Percentiles rank a stretch among this genome's conserved stretches.
Evolutionary conservation across 1,284 basidiomycete species (phyloP).

Genomic region (Polyporus tsugae): DNA sequence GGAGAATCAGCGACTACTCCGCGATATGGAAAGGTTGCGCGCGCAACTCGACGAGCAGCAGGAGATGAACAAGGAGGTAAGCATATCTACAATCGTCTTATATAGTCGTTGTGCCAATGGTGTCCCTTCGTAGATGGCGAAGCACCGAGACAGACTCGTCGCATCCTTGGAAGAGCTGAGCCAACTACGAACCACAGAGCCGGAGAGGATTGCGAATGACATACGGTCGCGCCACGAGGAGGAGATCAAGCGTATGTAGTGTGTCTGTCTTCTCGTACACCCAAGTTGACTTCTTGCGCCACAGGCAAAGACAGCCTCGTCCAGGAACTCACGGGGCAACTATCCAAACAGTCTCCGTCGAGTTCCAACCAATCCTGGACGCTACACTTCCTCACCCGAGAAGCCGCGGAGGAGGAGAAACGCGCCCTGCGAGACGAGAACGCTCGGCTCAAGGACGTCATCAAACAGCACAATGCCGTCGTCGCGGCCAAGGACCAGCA

Average conservation of each 20-base stretch:
- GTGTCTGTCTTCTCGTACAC: constrained; percentile 13
- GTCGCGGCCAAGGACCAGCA: constrained; percentile 56
- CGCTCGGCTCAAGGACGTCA: constrained; percentile 49
- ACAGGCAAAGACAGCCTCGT: constrained; percentile 66
- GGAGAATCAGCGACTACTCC: constrained; percentile 26
- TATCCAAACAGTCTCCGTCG: constrained; percentile 62
- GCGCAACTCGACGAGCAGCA: constrained; percentile 33
- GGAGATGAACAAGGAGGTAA: constrained; percentile 30
- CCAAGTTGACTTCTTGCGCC: constrained; percentile 5
- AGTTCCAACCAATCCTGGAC: constrained; percentile 47
- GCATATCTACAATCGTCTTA: not conserved
- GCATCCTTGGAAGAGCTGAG: constrained; percentile 64
- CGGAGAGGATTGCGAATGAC: constrained; percentile 61
- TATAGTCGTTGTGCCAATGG: not conserved
- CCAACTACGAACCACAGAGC: constrained; percentile 64
- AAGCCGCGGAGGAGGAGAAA: constrained; percentile 75
- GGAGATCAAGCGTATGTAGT: constrained; percentile 55
- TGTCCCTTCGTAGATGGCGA: constrained; percentile 50
- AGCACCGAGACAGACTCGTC: constrained; percentile 46
- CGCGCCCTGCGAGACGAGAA: constrained; percentile 59
- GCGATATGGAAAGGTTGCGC: constrained; percentile 33
- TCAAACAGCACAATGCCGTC: constrained; percentile 52
- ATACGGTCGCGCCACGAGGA: constrained; percentile 58
- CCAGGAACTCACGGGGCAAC: constrained; percentile 61
- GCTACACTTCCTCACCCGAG: constrained; percentile 73